A percentile compares a stretch with the other conserved stretches of the same genome.
Conservation (phyloP, 2,329 filamentous ascomycete species). For the Aspergillus pseudoterreus region DNA sequence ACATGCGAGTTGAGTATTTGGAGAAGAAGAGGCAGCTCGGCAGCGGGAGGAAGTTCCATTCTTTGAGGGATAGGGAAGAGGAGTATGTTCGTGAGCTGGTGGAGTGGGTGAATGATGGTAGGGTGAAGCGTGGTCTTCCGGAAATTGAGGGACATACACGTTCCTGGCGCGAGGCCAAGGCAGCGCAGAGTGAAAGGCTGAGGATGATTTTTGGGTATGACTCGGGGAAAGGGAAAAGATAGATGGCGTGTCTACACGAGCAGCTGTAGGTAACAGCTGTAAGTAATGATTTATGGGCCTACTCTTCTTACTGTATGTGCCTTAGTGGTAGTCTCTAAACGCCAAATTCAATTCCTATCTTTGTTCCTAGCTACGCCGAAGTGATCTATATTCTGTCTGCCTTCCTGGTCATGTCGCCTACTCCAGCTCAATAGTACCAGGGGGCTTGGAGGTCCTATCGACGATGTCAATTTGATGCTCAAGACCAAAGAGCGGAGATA, state of each 20-base stretch:
- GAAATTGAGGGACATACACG: slow-evolving; percentile 28
- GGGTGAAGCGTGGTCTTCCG: slow-evolving; percentile 15
- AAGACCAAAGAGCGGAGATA: slow-evolving; percentile 43
- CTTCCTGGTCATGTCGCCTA: slow-evolving; percentile 34
- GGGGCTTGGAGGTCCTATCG: slow-evolving; percentile 55
- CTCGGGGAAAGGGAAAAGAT: slow-evolving; percentile 8
- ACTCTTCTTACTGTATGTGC: no score
- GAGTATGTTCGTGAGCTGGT: slow-evolving; percentile 32
- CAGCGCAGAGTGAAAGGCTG: slow-evolving; percentile 20
- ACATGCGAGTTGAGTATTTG: slow-evolving; percentile 35
- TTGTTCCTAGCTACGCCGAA: no score
- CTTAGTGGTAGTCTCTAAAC: no score
- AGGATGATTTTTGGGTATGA: slow-evolving; percentile 9
- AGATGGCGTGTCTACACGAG: no score
- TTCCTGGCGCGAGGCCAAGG: slow-evolving; percentile 27
- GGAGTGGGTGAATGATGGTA: slow-evolving; percentile 32
- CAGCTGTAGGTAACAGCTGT: no score
- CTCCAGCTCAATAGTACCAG: slow-evolving; percentile 72
- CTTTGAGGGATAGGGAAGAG: slow-evolving; percentile 32
- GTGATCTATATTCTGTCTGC: background rate
- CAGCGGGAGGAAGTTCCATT: slow-evolving; percentile 34
- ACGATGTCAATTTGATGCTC: background rate
- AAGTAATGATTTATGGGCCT: no score
- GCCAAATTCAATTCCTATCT: no score
- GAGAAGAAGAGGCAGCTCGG: slow-evolving; percentile 24